Conservation (phyloP, 2,329 filamentous ascomycete species). For the Grosmannia penicillata region DNA sequence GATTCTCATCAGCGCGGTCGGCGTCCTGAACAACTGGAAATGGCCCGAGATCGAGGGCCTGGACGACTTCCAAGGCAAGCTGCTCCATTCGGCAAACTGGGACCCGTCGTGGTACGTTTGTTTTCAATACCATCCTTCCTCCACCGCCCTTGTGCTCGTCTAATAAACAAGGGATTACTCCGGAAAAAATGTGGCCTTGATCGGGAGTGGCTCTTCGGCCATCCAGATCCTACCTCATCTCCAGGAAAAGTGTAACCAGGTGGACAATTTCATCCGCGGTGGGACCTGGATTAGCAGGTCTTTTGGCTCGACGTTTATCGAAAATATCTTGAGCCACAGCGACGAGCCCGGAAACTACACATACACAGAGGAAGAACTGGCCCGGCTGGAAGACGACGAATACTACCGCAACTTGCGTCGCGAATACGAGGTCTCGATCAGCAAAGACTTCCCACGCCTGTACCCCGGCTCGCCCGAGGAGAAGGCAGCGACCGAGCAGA, state of each 20-base stretch:
- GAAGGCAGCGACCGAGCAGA: slow-evolving; percentile 23
- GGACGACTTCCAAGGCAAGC: slow-evolving; percentile 26
- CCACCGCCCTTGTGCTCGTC: not conserved
- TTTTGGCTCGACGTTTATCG: slow-evolving; percentile 20
- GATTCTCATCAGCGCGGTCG: slow-evolving; percentile 33
- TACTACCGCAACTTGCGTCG: not conserved
- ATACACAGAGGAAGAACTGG: slow-evolving; percentile 8
- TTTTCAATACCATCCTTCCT: not conserved
- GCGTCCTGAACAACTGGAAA: slow-evolving; percentile 37
- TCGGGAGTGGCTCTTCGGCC: slow-evolving; percentile 40
- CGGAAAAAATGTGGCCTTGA: slow-evolving; percentile 35
- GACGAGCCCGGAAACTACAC: slow-evolving; percentile 26
- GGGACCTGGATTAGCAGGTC: slow-evolving; percentile 24
- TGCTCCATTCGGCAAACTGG: slow-evolving; percentile 39
- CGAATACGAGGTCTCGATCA: slow-evolving; percentile 4
- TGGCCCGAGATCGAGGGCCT: slow-evolving; percentile 33
- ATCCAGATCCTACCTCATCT: slow-evolving; percentile 36
- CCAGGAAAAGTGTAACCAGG: slow-evolving; percentile 20
- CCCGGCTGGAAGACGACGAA: not conserved
- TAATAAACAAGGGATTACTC: slow-evolving; percentile 26
- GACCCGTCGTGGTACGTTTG: slow-evolving; percentile 14
- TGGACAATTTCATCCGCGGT: slow-evolving; percentile 21
- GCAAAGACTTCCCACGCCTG: slow-evolving; percentile 13
- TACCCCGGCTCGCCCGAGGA: slow-evolving; percentile 24
- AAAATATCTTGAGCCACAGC: slow-evolving; percentile 24